phyloP scores from a whole-genome alignment of 805 yeast genomes.

The Yarrowia sp. region DNA sequence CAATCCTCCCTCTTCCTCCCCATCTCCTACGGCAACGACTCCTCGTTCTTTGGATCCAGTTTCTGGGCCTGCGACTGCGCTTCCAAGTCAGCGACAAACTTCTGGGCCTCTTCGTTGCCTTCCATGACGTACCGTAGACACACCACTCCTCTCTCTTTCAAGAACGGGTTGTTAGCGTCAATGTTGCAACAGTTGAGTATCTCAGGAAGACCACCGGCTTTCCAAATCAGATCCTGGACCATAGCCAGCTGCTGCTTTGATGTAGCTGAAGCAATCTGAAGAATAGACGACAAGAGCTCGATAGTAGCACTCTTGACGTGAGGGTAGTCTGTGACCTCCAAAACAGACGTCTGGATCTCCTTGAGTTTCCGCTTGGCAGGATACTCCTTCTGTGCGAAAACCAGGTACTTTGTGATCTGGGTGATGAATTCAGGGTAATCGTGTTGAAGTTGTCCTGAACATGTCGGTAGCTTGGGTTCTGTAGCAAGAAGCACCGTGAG shows the following conservation, averaged over 20 bases:
- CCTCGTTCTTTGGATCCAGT: slow-evolving; percentile 22
- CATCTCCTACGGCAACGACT: slow-evolving; percentile 16
- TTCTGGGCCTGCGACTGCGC: slow-evolving; percentile 55
- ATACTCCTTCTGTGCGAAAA: slow-evolving; percentile 11
- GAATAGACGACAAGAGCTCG: slow-evolving; percentile 24
- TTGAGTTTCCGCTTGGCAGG: slow-evolving; percentile 27
- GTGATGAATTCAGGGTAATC: slow-evolving; percentile 25
- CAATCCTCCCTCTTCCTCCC: too few relatives aligned
- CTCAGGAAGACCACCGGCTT: slow-evolving; percentile 70
- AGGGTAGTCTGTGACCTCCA: slow-evolving; percentile 27
- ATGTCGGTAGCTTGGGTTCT: slow-evolving; percentile 10
- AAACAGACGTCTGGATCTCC: neutral
- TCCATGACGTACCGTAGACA: slow-evolving; percentile 74
- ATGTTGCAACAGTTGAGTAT: slow-evolving; percentile 82
- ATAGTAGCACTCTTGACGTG: slow-evolving; percentile 30
- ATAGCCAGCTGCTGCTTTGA: slow-evolving; percentile 42
- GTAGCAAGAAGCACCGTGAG: slow-evolving; percentile 19
- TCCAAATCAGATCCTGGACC: slow-evolving; percentile 73
- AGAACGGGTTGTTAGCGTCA: slow-evolving; percentile 80
- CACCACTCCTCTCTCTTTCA: slow-evolving; percentile 77
- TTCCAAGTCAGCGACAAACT: slow-evolving; percentile 76
- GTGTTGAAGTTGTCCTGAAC: slow-evolving; percentile 28
- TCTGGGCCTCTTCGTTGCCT: slow-evolving; percentile 73
- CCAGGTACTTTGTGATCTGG: slow-evolving; percentile 17
- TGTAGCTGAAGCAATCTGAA: slow-evolving; percentile 21